These are phyloP conservation scores for Oryza coarctata DNA, from an alignment of 176 grass and related monocot genomes.

Conservation along the genomic window DNA sequence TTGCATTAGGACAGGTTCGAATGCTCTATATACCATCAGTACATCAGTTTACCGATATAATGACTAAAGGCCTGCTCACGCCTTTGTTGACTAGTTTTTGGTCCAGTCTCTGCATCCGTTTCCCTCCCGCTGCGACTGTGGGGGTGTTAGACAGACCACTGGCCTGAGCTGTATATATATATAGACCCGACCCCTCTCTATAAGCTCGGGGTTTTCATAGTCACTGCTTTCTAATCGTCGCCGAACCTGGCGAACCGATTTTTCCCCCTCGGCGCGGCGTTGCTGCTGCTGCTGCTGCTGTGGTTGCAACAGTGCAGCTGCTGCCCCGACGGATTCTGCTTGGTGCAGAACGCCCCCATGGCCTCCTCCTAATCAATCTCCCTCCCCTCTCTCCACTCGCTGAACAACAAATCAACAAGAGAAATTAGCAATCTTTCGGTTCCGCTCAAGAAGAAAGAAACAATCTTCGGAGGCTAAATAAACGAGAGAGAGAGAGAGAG, in stretches of 20 bases:
- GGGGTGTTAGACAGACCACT: no score
- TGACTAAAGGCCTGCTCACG: no score
- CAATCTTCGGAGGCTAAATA: not conserved
- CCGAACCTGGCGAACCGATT: slow-evolving; percentile 48
- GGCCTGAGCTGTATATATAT: no score
- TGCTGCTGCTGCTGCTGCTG: not conserved
- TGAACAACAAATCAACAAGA: not conserved
- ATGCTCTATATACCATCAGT: no score
- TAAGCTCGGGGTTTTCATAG: no score
- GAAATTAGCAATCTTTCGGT: not conserved
- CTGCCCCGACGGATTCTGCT: slow-evolving; percentile 16
- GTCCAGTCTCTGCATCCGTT: no score
- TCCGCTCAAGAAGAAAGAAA: not conserved
- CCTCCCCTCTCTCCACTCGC: not conserved
- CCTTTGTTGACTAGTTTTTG: no score
- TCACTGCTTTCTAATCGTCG: slow-evolving; percentile 74
- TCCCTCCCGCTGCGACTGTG: no score
- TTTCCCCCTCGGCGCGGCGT: slow-evolving; percentile 13
- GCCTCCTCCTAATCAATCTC: not conserved
- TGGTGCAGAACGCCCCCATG: slow-evolving; percentile 58
- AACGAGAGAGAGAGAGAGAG: not conserved
- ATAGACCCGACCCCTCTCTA: no score
- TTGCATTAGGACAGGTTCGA: no score
- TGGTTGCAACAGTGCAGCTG: slow-evolving; percentile 15
- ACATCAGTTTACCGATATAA: no score